Evolutionary conservation across 2,329 filamentous ascomycete species (phyloP).

Genomic region (Colletotrichum higginsianum): DNA sequence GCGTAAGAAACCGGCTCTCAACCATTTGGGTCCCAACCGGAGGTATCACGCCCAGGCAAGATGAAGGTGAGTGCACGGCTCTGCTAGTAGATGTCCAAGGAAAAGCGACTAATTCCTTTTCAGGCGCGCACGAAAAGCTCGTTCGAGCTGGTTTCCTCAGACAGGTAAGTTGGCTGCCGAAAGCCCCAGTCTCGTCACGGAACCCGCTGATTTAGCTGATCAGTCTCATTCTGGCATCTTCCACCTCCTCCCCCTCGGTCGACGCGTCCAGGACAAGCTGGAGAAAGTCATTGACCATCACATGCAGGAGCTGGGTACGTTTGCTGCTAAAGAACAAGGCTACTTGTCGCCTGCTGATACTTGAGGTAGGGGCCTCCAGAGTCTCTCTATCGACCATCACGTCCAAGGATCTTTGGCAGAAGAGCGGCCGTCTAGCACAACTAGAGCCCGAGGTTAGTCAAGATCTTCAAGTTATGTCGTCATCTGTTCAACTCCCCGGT

Average conservation of each 20-base stretch:
- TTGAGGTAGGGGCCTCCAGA: constrained; percentile 79
- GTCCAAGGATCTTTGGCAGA: constrained; percentile 85
- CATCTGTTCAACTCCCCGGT: constrained; percentile 42
- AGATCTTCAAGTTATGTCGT: neutral
- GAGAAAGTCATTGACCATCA: constrained; percentile 89
- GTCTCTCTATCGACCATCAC: constrained; percentile 88
- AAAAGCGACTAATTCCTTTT: constrained; percentile 44
- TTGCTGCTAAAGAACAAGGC: neutral
- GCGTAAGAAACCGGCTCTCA: constrained; percentile 68
- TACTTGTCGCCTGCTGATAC: neutral
- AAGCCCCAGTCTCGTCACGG: neutral
- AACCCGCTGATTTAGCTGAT: constrained; percentile 11
- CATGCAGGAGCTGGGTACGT: constrained; percentile 81
- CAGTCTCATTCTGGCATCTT: constrained; percentile 92
- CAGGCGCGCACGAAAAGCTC: constrained; percentile 77
- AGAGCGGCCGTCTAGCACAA: constrained; percentile 83
- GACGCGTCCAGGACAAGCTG: constrained; percentile 90
- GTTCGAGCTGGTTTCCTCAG: constrained; percentile 81
- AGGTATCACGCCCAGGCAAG: constrained; percentile 71
- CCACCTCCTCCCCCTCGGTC: constrained; percentile 89
- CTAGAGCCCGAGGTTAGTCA: constrained; percentile 78
- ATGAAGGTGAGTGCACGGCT: constrained; percentile 62
- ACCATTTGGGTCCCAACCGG: constrained; percentile 85
- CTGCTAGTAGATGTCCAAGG: neutral
- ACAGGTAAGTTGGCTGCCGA: constrained; percentile 67